Base-by-base conservation (phyloP, 345 rosid genomes). In the Raphanus sativus region DNA sequence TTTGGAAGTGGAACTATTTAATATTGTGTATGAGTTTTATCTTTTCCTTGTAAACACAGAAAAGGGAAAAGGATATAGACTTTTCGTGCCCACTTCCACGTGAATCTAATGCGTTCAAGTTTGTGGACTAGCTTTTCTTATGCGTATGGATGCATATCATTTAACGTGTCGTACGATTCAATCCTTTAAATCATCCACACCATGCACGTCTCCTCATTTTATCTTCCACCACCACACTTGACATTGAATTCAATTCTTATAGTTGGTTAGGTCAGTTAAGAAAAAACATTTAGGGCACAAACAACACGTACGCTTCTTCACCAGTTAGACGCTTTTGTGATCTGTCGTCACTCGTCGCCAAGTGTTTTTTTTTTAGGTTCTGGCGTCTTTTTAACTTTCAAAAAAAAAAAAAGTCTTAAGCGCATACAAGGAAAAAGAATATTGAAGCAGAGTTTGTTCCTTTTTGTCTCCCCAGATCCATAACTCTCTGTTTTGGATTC, bases 61-160 rank as follows among this genome's bases (percentile, higher is more conserved):
- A 29, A 33, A 63, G 61, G 32, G 28, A 28, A 12, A 28, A 28
- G 30, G 38, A 30, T 0, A 29, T 3, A 26, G 25, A 64, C 45
- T 74, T 42, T 74, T 62, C n/a, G 4, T 24, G 75, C 74, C 70
- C 61, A 74, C 62, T 60, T 64, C 6, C 67, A 45, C 76, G 79
- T 70, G 83, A 69, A 80, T 80, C 79, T 80, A 70, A 75, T 80
- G 76, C 82, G 71, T 79, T 74, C 55, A 69, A 63, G 72, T 75
- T 38, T 74, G 67, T 80, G 75, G 82, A 21, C 62, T 52, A 34
- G 21, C 30, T n/a, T 71, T 16, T 2, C 15, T 70, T 29, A 30
- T 29, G 52, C 36, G 11, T 33, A 62, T 74, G 62, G 59, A 56
- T 74, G 55, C 72, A 74, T 25, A 5, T 63, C 24, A 63, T 45